These are phyloP conservation scores for Phytophthora boehmeriae DNA, from an alignment of 352 stramenopile species.

Conservation along the genomic window DNA sequence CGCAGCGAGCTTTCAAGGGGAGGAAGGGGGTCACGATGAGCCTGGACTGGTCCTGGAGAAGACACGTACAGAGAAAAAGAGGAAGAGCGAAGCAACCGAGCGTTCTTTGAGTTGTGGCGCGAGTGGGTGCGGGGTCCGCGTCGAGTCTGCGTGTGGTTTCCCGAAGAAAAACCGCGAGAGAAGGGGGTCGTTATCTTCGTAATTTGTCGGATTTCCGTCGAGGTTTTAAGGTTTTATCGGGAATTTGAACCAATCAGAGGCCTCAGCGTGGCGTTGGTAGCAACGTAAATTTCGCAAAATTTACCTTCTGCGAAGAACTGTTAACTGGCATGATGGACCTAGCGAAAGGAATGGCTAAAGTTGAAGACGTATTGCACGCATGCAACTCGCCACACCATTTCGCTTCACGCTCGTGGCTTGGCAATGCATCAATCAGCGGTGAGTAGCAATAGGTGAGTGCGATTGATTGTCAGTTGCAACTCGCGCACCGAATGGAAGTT, in stretches of 20 bases:
- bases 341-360: not conserved
- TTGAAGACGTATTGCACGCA: no score
- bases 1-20: not conserved
- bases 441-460: no score
- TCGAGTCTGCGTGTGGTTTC: constrained; percentile 31
- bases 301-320: not conserved
- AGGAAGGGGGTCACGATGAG: not conserved
- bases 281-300: not conserved
- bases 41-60: not conserved
- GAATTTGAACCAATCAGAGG: constrained; percentile 31
- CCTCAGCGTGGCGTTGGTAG: constrained; percentile 30
- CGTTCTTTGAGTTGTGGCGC: constrained; percentile 40
- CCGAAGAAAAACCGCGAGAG: constrained; percentile 20
- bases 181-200: constrained; percentile 17
- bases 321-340: not conserved
- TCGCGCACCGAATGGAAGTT: no score
- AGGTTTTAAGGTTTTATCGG: constrained; percentile 20
- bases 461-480: no score
- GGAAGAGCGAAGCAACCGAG: constrained; percentile 19
- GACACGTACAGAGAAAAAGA: constrained; percentile 24
- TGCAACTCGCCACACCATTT: no score
- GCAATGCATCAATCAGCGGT: no score
- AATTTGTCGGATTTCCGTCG: constrained; percentile 12
- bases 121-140: constrained; percentile 23
- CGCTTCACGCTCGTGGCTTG: no score